Evolutionary conservation across 2,329 filamentous ascomycete genomes (phyloP).

Genomic region (Nannizziopsis barbatae): DNA sequence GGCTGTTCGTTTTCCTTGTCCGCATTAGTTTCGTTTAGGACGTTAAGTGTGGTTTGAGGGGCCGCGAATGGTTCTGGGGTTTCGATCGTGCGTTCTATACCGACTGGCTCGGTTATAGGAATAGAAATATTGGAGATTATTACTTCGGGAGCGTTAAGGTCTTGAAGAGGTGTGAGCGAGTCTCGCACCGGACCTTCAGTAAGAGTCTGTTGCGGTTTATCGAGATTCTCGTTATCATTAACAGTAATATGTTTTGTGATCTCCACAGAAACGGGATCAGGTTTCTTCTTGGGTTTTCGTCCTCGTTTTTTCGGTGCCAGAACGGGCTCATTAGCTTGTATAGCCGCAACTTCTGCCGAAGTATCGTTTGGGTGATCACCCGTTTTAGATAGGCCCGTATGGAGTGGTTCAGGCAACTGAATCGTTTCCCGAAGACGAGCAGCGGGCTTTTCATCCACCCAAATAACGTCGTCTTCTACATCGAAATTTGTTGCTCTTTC

Average conservation of each 20-base stretch:
- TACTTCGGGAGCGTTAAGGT: not conserved
- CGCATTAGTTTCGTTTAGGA: not conserved
- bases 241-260: not conserved
- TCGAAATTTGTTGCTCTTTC: conserved; percentile 23
- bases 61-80: not conserved
- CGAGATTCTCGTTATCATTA: not conserved
- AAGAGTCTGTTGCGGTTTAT: not conserved
- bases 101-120: not conserved
- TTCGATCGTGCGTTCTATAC: not conserved
- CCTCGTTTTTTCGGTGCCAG: conserved; percentile 32
- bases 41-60: not conserved
- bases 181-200: not conserved
- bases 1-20: not conserved
- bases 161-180: not conserved
- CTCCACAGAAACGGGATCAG: conserved; percentile 16
- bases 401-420: not conserved
- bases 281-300: conserved; percentile 31
- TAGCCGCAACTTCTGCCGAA: not conserved
- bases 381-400: not conserved
- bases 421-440: conserved; percentile 4
- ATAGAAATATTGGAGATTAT: not conserved
- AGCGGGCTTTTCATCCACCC: conserved; percentile 26
- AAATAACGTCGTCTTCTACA: conserved; percentile 34
- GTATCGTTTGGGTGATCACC: not conserved
- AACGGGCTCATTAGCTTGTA: not conserved